Evolutionary conservation across 2,329 filamentous ascomycete genomes (phyloP), one percentile per base, ranked within the genome.

Genomic region (Fusarium sp.): DNA sequence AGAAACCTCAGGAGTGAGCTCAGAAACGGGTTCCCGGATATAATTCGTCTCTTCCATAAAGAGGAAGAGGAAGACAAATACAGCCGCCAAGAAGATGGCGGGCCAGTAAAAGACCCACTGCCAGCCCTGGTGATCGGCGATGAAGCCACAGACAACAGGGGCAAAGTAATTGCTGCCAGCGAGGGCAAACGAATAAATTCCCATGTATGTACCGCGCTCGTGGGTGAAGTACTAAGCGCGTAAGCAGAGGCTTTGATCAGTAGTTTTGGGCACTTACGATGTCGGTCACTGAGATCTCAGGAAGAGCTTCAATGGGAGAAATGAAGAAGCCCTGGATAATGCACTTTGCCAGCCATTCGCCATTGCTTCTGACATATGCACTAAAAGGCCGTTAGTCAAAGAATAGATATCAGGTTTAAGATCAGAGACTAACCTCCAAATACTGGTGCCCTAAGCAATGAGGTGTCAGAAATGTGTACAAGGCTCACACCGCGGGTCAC

Each of bases 251-350:
- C 0, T 11, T 11, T 10, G 1, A 0, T 11, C 0, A 3, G 12
- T 12, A 19, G 18, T 2, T 2, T 0, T 18, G 9, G 3, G 2
- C 2, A 57, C 73, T 40, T 50, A 82, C 82, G n/a, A 85, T 73
- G 50, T 85, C 83, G 0, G 83, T 82, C 13, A 85, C 80, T 7
- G 80, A 84, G 0, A 85, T 83, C 73, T 86, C 85, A 13, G 84
- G 83, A 2, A 87, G 78, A 1, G 84, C 81, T 70, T 87, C 85
- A 28, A 86, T 83, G 2, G 85, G 85, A 2, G 85, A 80, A 11
- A 78, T 80, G 46, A 86, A 81, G 69, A 86, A 81, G 9, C 85
- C 85, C 6, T 81, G 79, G 1, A 87, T 71, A 9, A 86, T 81
- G 23, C 84, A 81, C 35, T 83, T 81, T 28, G 83, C 84, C 13